Base-by-base conservation (phyloP, 495 filamentous ascomycete genomes). In the Penicillium ochrochloron region DNA sequence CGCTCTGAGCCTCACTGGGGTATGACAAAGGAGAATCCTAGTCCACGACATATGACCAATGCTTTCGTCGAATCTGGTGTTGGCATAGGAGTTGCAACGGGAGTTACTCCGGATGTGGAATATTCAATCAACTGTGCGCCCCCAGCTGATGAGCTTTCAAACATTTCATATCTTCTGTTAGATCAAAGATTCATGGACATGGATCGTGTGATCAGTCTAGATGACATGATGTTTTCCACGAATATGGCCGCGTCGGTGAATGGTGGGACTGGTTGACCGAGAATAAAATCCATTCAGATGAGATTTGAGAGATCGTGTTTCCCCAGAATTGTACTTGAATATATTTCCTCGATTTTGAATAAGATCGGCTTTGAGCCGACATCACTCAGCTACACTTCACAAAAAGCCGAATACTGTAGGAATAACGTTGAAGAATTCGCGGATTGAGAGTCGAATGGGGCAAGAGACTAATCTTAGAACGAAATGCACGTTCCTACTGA, bases 81-180 rank as follows among this genome's bases (percentile, higher is more conserved):
- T 3, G 21, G 21, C 9, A 0, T 19, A 12, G 9, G 19, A 48
- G 21, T 48, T 48, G 44, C 19, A 23, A 23, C 44, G 9, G 44
- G 44, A 48, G 44, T 23, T 2, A 48, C 9, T 11, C 21, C 44
- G 10, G 44, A 10, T 23, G 19, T 48, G 19, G 44, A 48, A 23
- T 48, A 48, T 48, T 48, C 44, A 23, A 48, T 48, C 21, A 48
- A 48, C 10, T 48, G 44, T 25, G 9, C 21, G 10, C 19, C 44
- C 4, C 44, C 44, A 3, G 21, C 66, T 11, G 75, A 77, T 37
- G 72, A 77, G 35, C 52, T 75, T 11, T 67, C 72, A 29, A 63
- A 68, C 23, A 75, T 78, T 11, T 75, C 76, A 34, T 70, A 73
- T 35, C 69, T 78, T 29, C 44, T 60, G 39, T 50, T 46, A 27